A percentile compares a stretch with the other conserved stretches of the same genome.
Evolutionary conservation across 2,329 filamentous ascomycete genomes (phyloP).

Genomic region (Sclerotinia sclerotiorum): DNA sequence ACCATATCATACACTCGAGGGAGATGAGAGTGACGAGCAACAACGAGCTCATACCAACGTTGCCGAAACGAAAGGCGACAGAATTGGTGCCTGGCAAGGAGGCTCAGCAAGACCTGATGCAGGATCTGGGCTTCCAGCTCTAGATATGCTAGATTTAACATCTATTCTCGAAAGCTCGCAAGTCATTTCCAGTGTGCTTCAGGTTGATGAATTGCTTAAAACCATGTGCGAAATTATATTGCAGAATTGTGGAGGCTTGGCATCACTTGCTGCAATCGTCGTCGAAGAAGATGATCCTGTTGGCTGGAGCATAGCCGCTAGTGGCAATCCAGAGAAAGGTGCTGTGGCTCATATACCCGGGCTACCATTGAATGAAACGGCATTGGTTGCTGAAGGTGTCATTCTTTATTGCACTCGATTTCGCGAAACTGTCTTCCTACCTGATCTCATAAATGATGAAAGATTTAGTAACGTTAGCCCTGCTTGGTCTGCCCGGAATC

Average conservation of each 20-base stretch:
- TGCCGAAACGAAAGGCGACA: conserved; percentile 54
- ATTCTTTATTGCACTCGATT: conserved; percentile 76
- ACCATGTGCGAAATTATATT: conserved; percentile 82
- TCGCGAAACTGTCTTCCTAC: conserved; percentile 71
- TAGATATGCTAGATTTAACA: conserved; percentile 81
- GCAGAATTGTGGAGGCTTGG: conserved; percentile 70
- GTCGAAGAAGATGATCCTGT: conserved; percentile 62
- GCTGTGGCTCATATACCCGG: conserved; percentile 66
- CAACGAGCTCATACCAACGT: conserved; percentile 42
- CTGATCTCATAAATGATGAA: conserved; percentile 72
- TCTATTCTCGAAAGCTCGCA: conserved; percentile 78
- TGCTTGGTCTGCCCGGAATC: conserved; percentile 66
- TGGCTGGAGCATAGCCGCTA: conserved; percentile 70
- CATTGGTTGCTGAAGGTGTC: conserved; percentile 72
- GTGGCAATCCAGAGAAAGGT: conserved; percentile 68
- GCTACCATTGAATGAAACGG: conserved; percentile 62
- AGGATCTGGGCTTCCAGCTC: conserved; percentile 64
- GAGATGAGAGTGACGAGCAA: conserved; percentile 43
- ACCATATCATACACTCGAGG: conserved; percentile 52
- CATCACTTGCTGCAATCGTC: conserved; percentile 70
- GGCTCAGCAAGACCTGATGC: conserved; percentile 56
- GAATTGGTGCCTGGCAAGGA: conserved; percentile 63
- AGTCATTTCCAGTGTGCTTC: conserved; percentile 74
- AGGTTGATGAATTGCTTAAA: conserved; percentile 72
- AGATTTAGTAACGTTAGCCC: conserved; percentile 74